Percentiles rank a stretch among this genome's conserved stretches.
These are phyloP conservation scores for Termitomyces sp. DNA, from an alignment of 768 basidiomycete species.

Conservation along the genomic window DNA sequence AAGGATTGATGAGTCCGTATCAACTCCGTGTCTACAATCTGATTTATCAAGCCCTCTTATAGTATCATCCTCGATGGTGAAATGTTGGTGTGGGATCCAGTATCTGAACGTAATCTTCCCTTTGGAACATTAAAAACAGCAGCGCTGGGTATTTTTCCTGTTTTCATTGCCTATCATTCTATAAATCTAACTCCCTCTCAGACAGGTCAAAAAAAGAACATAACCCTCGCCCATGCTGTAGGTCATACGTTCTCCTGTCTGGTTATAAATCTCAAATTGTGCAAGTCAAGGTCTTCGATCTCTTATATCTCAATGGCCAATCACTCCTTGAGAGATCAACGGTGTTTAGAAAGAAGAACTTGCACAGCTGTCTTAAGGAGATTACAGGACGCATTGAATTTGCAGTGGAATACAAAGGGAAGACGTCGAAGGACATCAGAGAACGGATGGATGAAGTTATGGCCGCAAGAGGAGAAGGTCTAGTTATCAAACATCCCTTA, in stretches of 20 bases:
- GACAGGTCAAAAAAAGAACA: constrained; percentile 67
- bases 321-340: constrained; percentile 70
- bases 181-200: constrained; percentile 18
- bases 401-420: constrained; percentile 64
- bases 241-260: constrained; percentile 19
- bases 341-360: constrained; percentile 72
- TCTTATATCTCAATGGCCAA: constrained; percentile 83
- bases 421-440: constrained; percentile 77
- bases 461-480: constrained; percentile 82
- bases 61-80: constrained; percentile 96
- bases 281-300: constrained; percentile 93
- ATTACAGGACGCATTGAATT: constrained; percentile 81
- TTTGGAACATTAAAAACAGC: constrained; percentile 95
- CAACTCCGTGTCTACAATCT: not conserved
- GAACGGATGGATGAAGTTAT: constrained; percentile 78
- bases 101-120: constrained; percentile 80
- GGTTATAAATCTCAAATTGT: not conserved
- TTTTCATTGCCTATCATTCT: not conserved
- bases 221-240: constrained; percentile 88
- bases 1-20: constrained; percentile 73
- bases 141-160: constrained; percentile 57
- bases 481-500: constrained; percentile 84
- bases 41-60: not conserved
- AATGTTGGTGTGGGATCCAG: constrained; percentile 97
- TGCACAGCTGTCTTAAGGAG: constrained; percentile 60